A percentile compares a stretch with the other conserved stretches of the same genome.
Conservation (phyloP, 768 basidiomycete genomes). For the Strobilomyces confusus region DNA sequence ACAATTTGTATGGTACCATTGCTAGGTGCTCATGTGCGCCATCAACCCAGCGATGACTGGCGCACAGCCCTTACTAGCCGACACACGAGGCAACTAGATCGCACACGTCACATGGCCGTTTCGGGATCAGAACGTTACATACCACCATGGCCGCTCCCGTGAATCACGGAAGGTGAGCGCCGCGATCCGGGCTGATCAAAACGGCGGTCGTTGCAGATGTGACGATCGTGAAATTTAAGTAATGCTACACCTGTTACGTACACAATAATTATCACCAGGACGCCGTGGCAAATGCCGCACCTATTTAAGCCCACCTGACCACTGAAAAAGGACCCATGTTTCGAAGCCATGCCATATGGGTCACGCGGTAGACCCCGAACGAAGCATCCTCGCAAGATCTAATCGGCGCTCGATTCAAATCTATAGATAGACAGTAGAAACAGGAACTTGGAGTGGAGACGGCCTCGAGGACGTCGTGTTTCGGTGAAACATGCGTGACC, state of each 20-base stretch:
- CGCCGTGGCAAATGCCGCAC: constrained; percentile 9
- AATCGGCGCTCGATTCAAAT: constrained; percentile 12
- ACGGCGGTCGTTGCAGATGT: constrained; percentile 22
- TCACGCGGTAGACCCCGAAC: constrained; percentile 13
- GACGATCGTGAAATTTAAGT: constrained; percentile 17
- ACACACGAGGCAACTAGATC: constrained; percentile 28
- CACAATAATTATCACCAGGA: constrained; percentile 16
- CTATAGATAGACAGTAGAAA: constrained; percentile 30
- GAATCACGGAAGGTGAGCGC: constrained; percentile 22
- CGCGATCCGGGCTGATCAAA: constrained; percentile 25
- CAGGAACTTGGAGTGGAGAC: constrained; percentile 23
- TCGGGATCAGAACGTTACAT: constrained; percentile 29
- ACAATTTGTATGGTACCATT: constrained; percentile 29
- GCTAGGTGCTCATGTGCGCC: constrained; percentile 10
- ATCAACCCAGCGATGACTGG: constrained; percentile 28
- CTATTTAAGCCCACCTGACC: constrained; percentile 14
- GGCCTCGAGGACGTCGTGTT: constrained; percentile 20
- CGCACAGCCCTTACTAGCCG: constrained; percentile 28
- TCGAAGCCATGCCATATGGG: constrained; percentile 11
- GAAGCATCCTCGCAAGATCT: constrained; percentile 16
- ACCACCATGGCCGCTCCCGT: constrained; percentile 15
- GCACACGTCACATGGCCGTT: constrained; percentile 29
- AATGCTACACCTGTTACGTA: constrained; percentile 18
- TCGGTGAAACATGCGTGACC: constrained; percentile 23
- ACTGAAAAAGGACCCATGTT: constrained; percentile 6